Conservation (phyloP, 805 yeast species). For the Candida easanensis region DNA sequence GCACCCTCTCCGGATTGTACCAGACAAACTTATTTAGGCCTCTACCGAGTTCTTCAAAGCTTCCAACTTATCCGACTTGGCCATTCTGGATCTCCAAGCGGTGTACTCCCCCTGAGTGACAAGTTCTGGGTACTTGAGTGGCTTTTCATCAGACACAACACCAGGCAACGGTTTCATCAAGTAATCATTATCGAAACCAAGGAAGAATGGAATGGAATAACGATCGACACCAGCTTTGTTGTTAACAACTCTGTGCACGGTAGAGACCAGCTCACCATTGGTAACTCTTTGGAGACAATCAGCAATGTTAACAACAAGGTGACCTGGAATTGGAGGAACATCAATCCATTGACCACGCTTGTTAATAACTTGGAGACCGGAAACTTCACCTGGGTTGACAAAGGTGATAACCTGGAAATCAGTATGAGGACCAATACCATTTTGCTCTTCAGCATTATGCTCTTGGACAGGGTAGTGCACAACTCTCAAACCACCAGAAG, state of each 20-base stretch:
- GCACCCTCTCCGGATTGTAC: background rate
- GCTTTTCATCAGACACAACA: constrained; percentile 20
- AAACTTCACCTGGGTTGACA: constrained; percentile 33
- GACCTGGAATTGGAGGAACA: constrained; percentile 33
- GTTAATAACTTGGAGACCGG: constrained; percentile 38
- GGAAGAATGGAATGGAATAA: constrained; percentile 27
- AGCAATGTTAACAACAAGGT: constrained; percentile 38
- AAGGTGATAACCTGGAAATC: constrained; percentile 37
- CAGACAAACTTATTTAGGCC: background rate
- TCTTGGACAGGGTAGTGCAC: constrained; percentile 34
- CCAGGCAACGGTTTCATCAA: constrained; percentile 23
- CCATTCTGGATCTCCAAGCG: constrained; percentile 12
- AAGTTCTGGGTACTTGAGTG: constrained; percentile 17
- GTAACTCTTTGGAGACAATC: constrained; percentile 38
- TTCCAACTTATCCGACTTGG: constrained; percentile 12
- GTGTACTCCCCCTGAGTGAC: constrained; percentile 9
- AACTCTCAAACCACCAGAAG: constrained; percentile 31
- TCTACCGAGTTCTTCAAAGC: background rate
- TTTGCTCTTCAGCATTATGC: constrained; percentile 27
- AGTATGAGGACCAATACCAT: constrained; percentile 40
- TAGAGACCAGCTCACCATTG: constrained; percentile 36
- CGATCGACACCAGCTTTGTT: constrained; percentile 15
- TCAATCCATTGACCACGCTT: constrained; percentile 31
- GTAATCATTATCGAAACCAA: constrained; percentile 21
- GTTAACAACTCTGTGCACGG: constrained; percentile 37